phyloP scores from a whole-genome alignment of 441 rosid genomes.

The Hura crepitans region DNA sequence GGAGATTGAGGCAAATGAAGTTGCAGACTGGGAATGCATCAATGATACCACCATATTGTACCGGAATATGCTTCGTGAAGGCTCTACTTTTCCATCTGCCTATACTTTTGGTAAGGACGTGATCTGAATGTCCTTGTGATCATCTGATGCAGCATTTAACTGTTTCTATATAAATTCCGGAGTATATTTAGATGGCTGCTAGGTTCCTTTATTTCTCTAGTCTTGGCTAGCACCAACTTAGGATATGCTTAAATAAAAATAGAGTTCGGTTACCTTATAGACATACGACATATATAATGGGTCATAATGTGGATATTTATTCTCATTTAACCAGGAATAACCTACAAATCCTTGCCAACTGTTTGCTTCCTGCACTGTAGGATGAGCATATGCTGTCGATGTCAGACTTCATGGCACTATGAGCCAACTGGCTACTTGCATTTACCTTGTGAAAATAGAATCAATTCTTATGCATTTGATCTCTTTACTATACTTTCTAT shows the following conservation, averaged over 20 bases:
- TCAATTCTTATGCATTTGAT: background rate
- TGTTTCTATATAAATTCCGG: background rate
- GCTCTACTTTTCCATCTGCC: conserved; percentile 86
- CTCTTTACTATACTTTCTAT: background rate
- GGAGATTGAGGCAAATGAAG: conserved; percentile 68
- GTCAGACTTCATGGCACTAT: conserved; percentile 8
- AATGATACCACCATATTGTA: conserved; percentile 72
- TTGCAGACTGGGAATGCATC: conserved; percentile 94
- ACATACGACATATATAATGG: background rate
- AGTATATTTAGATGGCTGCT: background rate
- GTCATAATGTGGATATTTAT: background rate
- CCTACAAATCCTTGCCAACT: background rate
- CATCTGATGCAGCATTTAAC: background rate
- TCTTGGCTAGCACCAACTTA: background rate
- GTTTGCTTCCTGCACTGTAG: conserved; percentile 6
- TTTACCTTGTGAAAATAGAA: conserved; percentile 11
- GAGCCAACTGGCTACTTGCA: background rate
- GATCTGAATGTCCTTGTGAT: conserved; percentile 1
- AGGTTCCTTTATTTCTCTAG: background rate
- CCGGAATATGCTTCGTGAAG: conserved; percentile 86
- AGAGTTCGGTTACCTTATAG: background rate
- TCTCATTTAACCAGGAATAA: conserved; percentile 4
- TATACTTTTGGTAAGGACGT: conserved; percentile 72
- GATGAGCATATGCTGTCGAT: background rate
- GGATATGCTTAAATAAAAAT: background rate